Evolutionary conservation across 139 green algal species (phyloP).

Genomic region (Nannochloris sp.): DNA sequence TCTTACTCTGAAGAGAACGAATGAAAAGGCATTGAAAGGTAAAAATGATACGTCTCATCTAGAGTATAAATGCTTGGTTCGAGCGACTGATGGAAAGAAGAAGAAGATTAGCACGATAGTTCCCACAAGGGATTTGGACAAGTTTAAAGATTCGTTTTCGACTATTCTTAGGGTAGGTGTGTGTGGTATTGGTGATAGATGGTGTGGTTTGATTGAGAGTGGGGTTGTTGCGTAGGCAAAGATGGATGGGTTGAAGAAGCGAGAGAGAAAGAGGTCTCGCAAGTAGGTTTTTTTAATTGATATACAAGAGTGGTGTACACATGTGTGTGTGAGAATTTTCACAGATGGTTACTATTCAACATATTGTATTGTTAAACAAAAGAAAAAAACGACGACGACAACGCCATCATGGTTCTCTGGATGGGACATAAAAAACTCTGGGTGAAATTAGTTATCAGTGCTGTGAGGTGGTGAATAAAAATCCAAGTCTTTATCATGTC

Average conservation of each 20-base stretch:
- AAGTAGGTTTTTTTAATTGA: background rate
- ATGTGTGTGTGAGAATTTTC: background rate
- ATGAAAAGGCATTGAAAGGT: slow-evolving; percentile 15
- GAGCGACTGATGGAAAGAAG: slow-evolving; percentile 67
- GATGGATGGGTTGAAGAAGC: slow-evolving; percentile 54
- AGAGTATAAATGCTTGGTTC: slow-evolving; percentile 54
- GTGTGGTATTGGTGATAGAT: background rate
- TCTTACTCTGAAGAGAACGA: slow-evolving; percentile 63
- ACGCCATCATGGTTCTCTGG: no score
- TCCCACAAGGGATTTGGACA: slow-evolving; percentile 31
- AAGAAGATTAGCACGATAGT: slow-evolving; percentile 64
- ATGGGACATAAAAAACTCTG: no score
- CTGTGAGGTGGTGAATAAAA: no score
- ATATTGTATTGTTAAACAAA: no score
- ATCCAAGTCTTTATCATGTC: no score
- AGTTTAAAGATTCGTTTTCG: slow-evolving; percentile 49
- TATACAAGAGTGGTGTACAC: no score
- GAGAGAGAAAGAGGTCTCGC: slow-evolving; percentile 26
- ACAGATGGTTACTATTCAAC: no score
- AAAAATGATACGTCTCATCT: slow-evolving; percentile 16
- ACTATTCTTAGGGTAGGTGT: slow-evolving; percentile 51
- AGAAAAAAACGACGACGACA: no score
- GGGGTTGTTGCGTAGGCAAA: slow-evolving; percentile 26
- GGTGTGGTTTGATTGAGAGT: background rate
- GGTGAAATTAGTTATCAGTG: no score